phyloP scores from a whole-genome alignment of 2,329 filamentous ascomycete genomes.

The Dactylellina haptotyla region DNA sequence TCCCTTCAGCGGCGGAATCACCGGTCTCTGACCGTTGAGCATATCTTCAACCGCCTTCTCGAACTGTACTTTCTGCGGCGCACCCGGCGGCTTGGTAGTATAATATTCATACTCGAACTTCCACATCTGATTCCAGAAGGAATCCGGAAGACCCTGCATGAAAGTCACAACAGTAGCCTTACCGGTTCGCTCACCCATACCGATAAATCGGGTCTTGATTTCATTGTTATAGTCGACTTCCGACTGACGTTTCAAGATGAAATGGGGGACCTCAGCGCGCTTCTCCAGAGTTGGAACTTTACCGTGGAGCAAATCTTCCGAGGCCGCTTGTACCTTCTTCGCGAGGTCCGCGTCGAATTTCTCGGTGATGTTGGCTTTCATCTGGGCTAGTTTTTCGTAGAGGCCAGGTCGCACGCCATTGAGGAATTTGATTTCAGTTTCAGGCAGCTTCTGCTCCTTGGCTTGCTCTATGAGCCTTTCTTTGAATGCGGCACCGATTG shows the following conservation, averaged over 20 bases:
- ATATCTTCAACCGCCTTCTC: background rate
- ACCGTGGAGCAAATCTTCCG: background rate
- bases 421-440: conserved; percentile 2
- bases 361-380: background rate
- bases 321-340: background rate
- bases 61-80: conserved; percentile 3
- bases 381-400: conserved; percentile 1
- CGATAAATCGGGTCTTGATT: conserved; percentile 6
- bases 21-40: conserved; percentile 1
- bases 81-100: conserved; percentile 9
- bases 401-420: background rate
- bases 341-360: background rate
- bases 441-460: background rate
- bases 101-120: conserved; percentile 14
- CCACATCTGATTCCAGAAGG: conserved; percentile 9
- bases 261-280: background rate
- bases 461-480: background rate
- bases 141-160: background rate
- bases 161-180: conserved; percentile 2
- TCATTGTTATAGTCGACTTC: conserved; percentile 10
- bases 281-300: background rate
- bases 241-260: background rate
- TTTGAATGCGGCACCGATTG: background rate
- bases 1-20: conserved; percentile 1
- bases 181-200: background rate